Conservation (phyloP, 805 yeast genomes). For the Candida dendrica region DNA sequence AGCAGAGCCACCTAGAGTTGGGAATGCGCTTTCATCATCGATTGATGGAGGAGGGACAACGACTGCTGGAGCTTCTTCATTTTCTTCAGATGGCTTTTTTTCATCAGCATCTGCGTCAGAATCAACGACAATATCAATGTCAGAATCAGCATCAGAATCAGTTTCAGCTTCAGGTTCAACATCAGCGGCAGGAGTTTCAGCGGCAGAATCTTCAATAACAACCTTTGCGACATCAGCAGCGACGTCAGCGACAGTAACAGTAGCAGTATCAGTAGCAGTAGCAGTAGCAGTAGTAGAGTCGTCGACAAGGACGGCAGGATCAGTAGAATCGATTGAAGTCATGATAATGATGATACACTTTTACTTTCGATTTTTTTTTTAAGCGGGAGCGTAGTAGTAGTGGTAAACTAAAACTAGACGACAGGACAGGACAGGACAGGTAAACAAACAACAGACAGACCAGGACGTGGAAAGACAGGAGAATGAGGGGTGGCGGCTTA, state of each 20-base stretch:
- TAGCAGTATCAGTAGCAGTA: neutral
- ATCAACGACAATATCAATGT: constrained; percentile 1
- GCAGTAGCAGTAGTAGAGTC: neutral
- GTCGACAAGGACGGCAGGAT: neutral
- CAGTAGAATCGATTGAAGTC: neutral
- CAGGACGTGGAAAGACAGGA: neutral
- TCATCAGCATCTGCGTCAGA: constrained; percentile 1
- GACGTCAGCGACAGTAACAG: neutral
- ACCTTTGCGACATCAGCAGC: constrained; percentile 1
- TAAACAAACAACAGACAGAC: neutral
- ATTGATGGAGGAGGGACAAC: constrained; percentile 30
- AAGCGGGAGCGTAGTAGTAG: too few species aligned
- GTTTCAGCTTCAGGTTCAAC: neutral
- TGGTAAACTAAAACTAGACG: too few species aligned
- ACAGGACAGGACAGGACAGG: neutral
- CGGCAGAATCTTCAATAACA: neutral
- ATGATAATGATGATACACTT: too few species aligned
- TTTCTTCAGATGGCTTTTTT: neutral
- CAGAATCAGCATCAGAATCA: neutral
- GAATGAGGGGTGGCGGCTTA: neutral
- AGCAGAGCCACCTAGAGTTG: constrained; percentile 49
- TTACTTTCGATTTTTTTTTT: too few species aligned
- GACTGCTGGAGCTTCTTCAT: constrained; percentile 5
- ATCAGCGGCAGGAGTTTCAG: neutral
- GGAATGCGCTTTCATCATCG: constrained; percentile 52